phyloP scores from a whole-genome alignment of 2,329 filamentous ascomycete species.

The Epichloe gansuensis region DNA sequence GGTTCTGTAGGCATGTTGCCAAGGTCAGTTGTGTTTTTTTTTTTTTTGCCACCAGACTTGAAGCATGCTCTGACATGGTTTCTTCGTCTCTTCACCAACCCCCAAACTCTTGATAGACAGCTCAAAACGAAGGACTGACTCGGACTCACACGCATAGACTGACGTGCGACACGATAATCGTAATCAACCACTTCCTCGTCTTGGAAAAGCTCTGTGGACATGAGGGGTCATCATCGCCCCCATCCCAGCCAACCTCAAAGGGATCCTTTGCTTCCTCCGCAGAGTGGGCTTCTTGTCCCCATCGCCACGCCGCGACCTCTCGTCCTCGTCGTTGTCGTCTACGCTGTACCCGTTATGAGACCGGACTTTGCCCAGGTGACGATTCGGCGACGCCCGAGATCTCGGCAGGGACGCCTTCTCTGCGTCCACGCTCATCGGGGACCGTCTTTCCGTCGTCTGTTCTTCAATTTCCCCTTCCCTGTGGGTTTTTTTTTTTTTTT shows the following conservation, averaged over 20 bases:
- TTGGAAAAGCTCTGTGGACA: constrained; percentile 59
- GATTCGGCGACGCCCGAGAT: not conserved
- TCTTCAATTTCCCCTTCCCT: not conserved
- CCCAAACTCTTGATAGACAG: too few species aligned
- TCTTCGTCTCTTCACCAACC: not conserved
- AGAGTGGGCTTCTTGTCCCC: not conserved
- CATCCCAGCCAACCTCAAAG: constrained; percentile 66
- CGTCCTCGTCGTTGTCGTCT: constrained; percentile 16
- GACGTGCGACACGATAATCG: constrained; percentile 58
- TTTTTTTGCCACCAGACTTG: not conserved
- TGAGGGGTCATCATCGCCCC: constrained; percentile 55
- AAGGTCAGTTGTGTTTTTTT: not conserved
- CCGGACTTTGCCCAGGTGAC: constrained; percentile 9
- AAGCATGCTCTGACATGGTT: too few species aligned
- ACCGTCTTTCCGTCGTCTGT: not conserved
- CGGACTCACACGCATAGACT: constrained; percentile 70
- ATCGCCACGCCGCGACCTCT: constrained; percentile 7
- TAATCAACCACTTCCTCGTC: constrained; percentile 67
- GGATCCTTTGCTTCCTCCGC: constrained; percentile 25
- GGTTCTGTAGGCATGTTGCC: constrained; percentile 39
- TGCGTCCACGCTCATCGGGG: not conserved
- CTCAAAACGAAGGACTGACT: not conserved
- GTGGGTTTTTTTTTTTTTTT: not conserved
- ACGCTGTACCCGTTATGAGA: constrained; percentile 35
- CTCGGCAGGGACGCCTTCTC: constrained; percentile 3